Conservation (phyloP, 352 stramenopile genomes). For the Globisporangium cederbergense region DNA sequence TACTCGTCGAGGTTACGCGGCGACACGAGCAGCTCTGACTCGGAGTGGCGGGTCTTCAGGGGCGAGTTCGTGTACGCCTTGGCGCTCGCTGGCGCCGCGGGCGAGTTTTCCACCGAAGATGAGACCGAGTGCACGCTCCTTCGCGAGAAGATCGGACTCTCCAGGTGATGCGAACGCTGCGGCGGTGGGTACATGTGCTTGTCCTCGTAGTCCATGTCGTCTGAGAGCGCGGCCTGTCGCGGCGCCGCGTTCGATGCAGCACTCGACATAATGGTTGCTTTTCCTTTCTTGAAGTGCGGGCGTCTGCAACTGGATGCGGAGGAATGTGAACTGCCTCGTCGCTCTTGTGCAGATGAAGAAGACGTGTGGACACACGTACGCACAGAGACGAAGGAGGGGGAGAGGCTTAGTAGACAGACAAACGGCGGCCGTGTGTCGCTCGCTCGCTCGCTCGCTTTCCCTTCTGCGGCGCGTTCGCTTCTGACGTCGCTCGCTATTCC, state of each 20-base stretch:
- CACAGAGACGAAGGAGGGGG: neutral
- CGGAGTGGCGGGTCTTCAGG: constrained; percentile 16
- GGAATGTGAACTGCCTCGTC: neutral
- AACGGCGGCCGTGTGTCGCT: too few species aligned
- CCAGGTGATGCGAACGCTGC: constrained; percentile 13
- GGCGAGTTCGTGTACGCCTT: constrained; percentile 17
- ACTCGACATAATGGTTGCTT: constrained; percentile 4
- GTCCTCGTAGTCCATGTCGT: constrained; percentile 21
- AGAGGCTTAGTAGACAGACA: too few species aligned
- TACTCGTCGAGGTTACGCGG: constrained; percentile 17
- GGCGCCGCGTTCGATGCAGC: constrained; percentile 3
- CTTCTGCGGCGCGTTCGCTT: too few species aligned
- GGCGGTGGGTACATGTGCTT: constrained; percentile 16
- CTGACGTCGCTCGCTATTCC: too few species aligned
- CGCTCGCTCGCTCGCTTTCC: too few species aligned
- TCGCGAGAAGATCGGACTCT: constrained; percentile 20
- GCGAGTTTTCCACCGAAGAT: constrained; percentile 12
- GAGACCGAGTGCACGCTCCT: constrained; percentile 15
- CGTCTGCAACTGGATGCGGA: neutral
- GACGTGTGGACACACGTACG: neutral
- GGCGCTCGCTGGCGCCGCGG: constrained; percentile 10
- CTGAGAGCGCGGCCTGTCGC: constrained; percentile 7
- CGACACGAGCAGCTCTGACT: constrained; percentile 15
- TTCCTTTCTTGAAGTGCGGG: neutral
- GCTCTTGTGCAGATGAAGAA: neutral